These are phyloP conservation scores for Ocimum tenuiflorum DNA, from an alignment of 257 asterid species.

Conservation along the genomic window DNA sequence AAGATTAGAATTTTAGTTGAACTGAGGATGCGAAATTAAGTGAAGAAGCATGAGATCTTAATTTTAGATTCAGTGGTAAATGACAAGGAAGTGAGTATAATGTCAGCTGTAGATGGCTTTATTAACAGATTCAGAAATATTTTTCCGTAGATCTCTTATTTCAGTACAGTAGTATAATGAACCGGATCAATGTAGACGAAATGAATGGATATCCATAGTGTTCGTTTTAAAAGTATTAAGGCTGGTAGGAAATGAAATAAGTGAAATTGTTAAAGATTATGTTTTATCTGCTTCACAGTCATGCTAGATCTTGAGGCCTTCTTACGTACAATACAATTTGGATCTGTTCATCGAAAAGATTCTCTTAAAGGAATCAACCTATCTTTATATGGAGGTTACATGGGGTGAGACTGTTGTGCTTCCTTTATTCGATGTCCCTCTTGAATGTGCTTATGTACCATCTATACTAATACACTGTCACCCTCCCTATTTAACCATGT, in stretches of 20 bases:
- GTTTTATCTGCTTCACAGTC: too few species aligned
- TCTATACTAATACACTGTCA: background rate
- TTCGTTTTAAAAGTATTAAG: background rate
- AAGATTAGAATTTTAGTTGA: background rate
- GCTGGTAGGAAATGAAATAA: background rate
- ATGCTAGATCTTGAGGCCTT: too few species aligned
- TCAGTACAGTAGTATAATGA: background rate
- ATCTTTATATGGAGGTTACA: background rate
- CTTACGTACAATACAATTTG: too few species aligned
- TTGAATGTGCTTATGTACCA: background rate
- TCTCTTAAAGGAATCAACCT: too few species aligned
- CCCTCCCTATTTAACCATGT: background rate
- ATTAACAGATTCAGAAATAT: too few species aligned
- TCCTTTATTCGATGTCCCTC: background rate
- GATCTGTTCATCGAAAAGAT: too few species aligned
- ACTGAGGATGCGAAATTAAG: background rate
- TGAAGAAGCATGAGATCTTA: background rate
- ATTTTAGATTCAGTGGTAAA: background rate
- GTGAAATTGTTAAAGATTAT: background rate
- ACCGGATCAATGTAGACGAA: background rate
- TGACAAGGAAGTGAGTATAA: background rate
- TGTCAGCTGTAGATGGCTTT: background rate
- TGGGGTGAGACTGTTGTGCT: background rate
- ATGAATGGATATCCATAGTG: background rate
- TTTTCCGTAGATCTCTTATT: background rate